phyloP scores from a whole-genome alignment of 2,329 filamentous ascomycete species.

The Epichloe sylvatica region DNA sequence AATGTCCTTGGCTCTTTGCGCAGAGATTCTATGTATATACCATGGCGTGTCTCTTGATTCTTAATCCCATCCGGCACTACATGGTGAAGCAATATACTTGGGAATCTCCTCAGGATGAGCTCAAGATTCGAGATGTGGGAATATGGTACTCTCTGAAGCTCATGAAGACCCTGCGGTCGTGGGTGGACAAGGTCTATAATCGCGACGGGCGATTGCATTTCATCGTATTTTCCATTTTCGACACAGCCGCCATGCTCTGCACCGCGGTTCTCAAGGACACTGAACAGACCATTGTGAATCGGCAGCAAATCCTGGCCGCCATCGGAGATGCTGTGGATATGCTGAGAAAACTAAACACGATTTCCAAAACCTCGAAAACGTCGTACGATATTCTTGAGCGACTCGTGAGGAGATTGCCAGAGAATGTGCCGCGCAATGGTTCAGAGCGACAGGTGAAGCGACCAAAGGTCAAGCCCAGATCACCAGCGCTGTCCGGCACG shows the following conservation, averaged over 20 bases:
- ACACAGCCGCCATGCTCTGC: slow-evolving; percentile 34
- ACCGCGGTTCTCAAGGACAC: slow-evolving; percentile 36
- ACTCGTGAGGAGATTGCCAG: slow-evolving; percentile 17
- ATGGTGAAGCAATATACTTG: slow-evolving; percentile 24
- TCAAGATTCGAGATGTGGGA: slow-evolving; percentile 23
- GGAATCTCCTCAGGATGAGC: slow-evolving; percentile 17
- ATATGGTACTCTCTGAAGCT: slow-evolving; percentile 29
- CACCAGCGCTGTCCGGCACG: not conserved
- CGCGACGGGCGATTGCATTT: slow-evolving; percentile 36
- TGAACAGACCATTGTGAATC: slow-evolving; percentile 22
- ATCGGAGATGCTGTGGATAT: slow-evolving; percentile 22
- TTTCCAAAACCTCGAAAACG: slow-evolving; percentile 21
- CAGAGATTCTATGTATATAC: slow-evolving; percentile 33
- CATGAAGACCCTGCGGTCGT: slow-evolving; percentile 23
- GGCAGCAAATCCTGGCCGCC: slow-evolving; percentile 23
- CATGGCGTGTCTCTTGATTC: slow-evolving; percentile 30
- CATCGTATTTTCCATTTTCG: slow-evolving; percentile 37
- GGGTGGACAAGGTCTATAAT: slow-evolving; percentile 30
- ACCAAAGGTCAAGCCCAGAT: not conserved
- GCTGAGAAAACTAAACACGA: slow-evolving; percentile 17
- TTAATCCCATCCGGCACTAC: slow-evolving; percentile 32
- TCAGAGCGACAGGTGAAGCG: slow-evolving; percentile 4
- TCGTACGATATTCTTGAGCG: slow-evolving; percentile 21
- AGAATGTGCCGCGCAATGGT: not conserved
- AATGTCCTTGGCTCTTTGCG: slow-evolving; percentile 27